These are phyloP conservation scores for Wickerhamiella azyma DNA, from an alignment of 805 yeast species.

Conservation along the genomic window DNA sequence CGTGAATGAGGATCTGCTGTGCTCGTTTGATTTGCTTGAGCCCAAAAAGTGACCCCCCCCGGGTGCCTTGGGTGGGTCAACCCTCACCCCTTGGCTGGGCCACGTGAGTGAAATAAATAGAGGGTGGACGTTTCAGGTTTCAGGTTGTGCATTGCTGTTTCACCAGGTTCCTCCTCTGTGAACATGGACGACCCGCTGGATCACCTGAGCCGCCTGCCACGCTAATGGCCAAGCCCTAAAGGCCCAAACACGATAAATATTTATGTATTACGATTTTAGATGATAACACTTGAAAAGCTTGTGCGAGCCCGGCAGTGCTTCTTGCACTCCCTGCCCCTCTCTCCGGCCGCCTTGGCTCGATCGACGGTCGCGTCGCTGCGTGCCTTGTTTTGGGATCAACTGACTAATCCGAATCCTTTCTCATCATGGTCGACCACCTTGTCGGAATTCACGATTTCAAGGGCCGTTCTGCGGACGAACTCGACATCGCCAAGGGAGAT, in stretches of 20 bases:
- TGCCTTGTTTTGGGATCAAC: background rate
- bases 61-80: no score
- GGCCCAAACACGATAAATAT: background rate
- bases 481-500: slow-evolving; percentile 69
- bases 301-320: no score
- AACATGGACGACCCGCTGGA: no score
- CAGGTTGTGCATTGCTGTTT: no score
- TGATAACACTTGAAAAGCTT: background rate
- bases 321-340: background rate
- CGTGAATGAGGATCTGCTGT: slow-evolving; percentile 75
- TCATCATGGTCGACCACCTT: slow-evolving; percentile 15
- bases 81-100: no score
- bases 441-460: slow-evolving; percentile 74
- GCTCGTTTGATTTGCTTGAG: slow-evolving; percentile 86
- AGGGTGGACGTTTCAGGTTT: background rate
- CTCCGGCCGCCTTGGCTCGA: no score
- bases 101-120: background rate
- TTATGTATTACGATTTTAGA: background rate
- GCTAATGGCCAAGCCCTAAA: no score
- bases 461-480: slow-evolving; percentile 82
- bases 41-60: no score
- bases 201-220: no score
- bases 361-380: background rate
- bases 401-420: background rate
- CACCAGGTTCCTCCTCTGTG: no score